Base-by-base conservation (phyloP, 805 yeast species). In the Yarrowia sp. region DNA sequence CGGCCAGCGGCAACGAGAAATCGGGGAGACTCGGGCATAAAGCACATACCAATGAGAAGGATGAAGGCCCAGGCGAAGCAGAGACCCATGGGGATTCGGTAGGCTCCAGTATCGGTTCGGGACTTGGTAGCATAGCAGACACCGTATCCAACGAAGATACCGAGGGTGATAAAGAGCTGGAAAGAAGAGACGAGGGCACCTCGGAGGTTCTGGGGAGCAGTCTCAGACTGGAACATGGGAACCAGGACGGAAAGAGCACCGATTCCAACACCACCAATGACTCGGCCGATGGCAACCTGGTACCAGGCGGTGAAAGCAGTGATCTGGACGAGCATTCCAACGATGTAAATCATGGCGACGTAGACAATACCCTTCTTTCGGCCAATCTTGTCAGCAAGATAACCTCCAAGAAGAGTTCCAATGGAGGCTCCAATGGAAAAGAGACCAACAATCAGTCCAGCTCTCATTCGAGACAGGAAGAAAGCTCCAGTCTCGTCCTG, bases 11-110 rank as follows among this genome's bases (percentile, higher is more conserved):
- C 81, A 29, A 89, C 85, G 64, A 74, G 81, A 74, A 75, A 89
- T 68, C 96, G 80, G 36, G 96, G 96, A 42, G 88, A 80, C 69
- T 88, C 96, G 24, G 96, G 92, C 41, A 88, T 76, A 66, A 84
- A 78, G 58, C 81, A 70, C 74, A 89, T 77, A 27, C 94, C 96
- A n/a, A 73, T 64, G 49, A 78, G 77, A 53, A 89, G 77, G 29
- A 86, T 70, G 1, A 81, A 63, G n/a, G 90, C 84, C 86, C 91
- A 89, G 6, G 83, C 66, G 67, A 87, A 81, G 74, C 87, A 92
- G 32, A 88, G 68, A 13, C 85, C 91, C 66, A 88, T 80, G 8
- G 96, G 96, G 36, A 89, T 80, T 66, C 90, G 78, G 81, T 87
- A 90, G 14, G 86, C 78, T 9, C 84, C 87, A 31, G 65, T 41